Percentiles rank a stretch among this genome's conserved stretches.
These are phyloP conservation scores for Venturia effusa DNA, from an alignment of 2,329 filamentous ascomycete species.

Conservation along the genomic window DNA sequence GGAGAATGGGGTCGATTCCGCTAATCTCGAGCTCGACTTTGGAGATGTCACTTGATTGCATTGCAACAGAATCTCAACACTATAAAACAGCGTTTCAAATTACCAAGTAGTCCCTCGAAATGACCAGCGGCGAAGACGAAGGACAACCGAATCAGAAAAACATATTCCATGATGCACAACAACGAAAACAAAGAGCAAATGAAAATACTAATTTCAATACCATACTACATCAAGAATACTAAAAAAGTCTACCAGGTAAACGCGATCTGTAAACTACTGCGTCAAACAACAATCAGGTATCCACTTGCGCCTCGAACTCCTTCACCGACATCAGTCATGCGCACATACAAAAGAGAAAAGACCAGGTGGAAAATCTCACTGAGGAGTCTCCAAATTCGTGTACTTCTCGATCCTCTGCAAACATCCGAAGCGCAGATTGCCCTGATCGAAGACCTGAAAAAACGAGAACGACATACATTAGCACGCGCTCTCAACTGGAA, in stretches of 20 bases:
- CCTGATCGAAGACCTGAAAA: conserved; percentile 51
- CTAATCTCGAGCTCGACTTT: too few relatives aligned
- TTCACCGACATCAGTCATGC: background rate
- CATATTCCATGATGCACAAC: too few relatives aligned
- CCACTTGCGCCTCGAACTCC: background rate
- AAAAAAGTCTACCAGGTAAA: conserved; percentile 12
- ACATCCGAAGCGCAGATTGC: conserved; percentile 47
- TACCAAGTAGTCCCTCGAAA: too few relatives aligned
- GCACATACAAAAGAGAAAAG: background rate
- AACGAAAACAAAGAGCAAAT: background rate
- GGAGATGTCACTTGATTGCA: too few relatives aligned
- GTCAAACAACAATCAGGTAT: background rate
- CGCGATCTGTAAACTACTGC: background rate
- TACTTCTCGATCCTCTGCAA: conserved; percentile 37
- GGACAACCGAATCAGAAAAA: too few relatives aligned
- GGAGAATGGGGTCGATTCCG: too few relatives aligned
- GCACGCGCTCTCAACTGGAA: background rate
- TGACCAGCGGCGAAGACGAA: too few relatives aligned
- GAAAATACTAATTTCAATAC: background rate
- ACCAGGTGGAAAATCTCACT: background rate
- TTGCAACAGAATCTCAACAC: too few relatives aligned
- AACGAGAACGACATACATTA: conserved; percentile 9
- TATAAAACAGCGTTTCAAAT: too few relatives aligned
- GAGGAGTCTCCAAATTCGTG: conserved; percentile 17
- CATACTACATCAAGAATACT: background rate